Evolutionary conservation across 2,329 filamentous ascomycete genomes (phyloP).

Genomic region (Paraconiothyrium sp.): DNA sequence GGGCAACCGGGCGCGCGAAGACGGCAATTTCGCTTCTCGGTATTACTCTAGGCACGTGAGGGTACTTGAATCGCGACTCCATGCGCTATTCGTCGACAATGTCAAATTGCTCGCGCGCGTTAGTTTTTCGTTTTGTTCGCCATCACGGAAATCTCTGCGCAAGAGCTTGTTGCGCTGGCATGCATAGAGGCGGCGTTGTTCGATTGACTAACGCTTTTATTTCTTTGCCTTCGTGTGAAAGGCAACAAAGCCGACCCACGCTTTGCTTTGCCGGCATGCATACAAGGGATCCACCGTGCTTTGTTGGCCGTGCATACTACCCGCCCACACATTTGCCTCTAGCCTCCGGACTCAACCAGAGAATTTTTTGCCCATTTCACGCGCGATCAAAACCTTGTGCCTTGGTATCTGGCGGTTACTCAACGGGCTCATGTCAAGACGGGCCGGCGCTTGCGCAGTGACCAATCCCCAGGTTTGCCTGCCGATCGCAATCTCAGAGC

Average conservation of each 20-base stretch:
- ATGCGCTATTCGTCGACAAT: not conserved
- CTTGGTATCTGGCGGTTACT: not conserved
- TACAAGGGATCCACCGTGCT: not conserved
- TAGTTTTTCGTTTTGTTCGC: no score
- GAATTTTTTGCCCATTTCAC: not conserved
- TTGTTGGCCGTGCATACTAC: not conserved
- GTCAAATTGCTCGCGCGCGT: no score
- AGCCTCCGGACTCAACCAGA: no score
- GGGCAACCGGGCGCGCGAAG: not conserved
- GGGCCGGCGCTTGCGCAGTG: slow-evolving; percentile 4
- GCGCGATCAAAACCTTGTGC: not conserved
- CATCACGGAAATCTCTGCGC: not conserved
- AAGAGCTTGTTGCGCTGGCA: not conserved
- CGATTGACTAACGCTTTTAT: no score
- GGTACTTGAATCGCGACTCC: not conserved
- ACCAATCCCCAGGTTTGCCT: not conserved
- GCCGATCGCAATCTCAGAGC: slow-evolving; percentile 3
- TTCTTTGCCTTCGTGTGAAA: no score
- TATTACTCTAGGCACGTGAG: not conserved
- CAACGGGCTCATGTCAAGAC: not conserved
- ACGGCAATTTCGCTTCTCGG: slow-evolving; percentile 1
- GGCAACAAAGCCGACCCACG: slow-evolving; percentile 1
- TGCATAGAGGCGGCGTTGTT: no score
- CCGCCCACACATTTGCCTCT: no score
- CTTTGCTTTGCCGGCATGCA: not conserved